Evolutionary conservation across 257 asterid genomes (phyloP).

Genomic region (Salvia rosmarinus): DNA sequence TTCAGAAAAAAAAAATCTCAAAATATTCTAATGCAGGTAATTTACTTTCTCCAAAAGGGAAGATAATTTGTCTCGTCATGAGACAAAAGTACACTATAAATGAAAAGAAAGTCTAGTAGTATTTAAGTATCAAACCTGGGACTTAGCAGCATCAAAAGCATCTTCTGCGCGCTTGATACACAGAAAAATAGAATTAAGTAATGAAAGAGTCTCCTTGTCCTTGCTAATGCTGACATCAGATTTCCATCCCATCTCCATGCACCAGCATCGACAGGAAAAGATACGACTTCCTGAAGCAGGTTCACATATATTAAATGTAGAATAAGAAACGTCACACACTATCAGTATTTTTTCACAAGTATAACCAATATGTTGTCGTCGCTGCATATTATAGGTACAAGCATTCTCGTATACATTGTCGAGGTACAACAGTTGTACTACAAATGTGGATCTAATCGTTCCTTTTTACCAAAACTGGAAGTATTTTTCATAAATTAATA

Average conservation of each 20-base stretch:
- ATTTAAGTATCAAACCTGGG: conserved; percentile 64
- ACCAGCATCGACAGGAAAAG: conserved; percentile 88
- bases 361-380: conserved; percentile 5
- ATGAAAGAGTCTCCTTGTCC: conserved; percentile 70
- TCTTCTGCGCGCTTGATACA: conserved; percentile 82
- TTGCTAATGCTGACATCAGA: conserved; percentile 58
- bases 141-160: conserved; percentile 63
- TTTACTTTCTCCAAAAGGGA: conserved; percentile 17
- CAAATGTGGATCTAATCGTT: conserved; percentile 21
- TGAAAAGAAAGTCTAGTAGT: conserved; percentile 15
- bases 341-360: conserved; percentile 27
- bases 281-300: conserved; percentile 73
- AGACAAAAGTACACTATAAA: conserved; percentile 13
- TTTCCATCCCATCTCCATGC: conserved; percentile 75
- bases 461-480: conserved; percentile 22
- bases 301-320: conserved; percentile 25
- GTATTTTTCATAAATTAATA: conserved; percentile 5
- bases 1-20: conserved; percentile 27
- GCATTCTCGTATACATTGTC: neutral
- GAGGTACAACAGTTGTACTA: neutral
- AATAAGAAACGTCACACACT: conserved; percentile 17
- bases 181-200: conserved; percentile 60
- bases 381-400: conserved; percentile 16
- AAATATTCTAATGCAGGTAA: conserved; percentile 24
- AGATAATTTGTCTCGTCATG: conserved; percentile 24